Base-by-base conservation (phyloP, 2,329 filamentous ascomycete species). In the Didymella lethalis region DNA sequence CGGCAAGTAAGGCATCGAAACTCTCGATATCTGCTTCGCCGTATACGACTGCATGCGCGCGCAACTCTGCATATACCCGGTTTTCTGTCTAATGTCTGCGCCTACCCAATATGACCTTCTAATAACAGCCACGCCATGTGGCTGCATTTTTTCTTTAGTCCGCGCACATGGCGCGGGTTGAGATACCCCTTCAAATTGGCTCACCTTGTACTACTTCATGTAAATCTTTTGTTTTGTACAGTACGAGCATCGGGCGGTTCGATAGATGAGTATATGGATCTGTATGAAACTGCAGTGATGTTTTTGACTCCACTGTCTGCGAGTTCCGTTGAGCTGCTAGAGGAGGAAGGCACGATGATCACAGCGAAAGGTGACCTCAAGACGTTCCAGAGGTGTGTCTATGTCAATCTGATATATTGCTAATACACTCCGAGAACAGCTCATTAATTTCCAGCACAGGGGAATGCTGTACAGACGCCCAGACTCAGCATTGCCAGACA, bases 21-120 rank as follows among this genome's bases (percentile, higher is more conserved):
- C 48, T 1, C 29, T 48, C 50, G 50, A 54, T 47, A 47, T 57
- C 23, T 47, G 16, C 47, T 56, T 58, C 62, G 60, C 68, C 62
- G 63, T 72, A 62, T 69, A 74, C 68, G 73, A 75, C 69, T 74
- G 67, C 69, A 74, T 72, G 70, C 71, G 61, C 59, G 60, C 62
- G 54, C 67, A 67, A 64, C 69, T 71, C 71, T 74, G 72, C 73
- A 75, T 76, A 77, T 77, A 77, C 74, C 74, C 73, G 64, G 68
- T 67, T 73, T 64, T 62, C 54, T 64, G 51, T 62, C 41, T 72
- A 69, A 68, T 65, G 65, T 57, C 66, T 66, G 62, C 52, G 36
- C 41, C 38, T 61, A 49, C 53, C 58, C 46, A 38, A 41, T 64
- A 71, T 50, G 61, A 58, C 25, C 51, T 72, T 70, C 60, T 72